phyloP scores from a whole-genome alignment of 176 grass and related monocot species.

The Paspalum vaginatum region DNA sequence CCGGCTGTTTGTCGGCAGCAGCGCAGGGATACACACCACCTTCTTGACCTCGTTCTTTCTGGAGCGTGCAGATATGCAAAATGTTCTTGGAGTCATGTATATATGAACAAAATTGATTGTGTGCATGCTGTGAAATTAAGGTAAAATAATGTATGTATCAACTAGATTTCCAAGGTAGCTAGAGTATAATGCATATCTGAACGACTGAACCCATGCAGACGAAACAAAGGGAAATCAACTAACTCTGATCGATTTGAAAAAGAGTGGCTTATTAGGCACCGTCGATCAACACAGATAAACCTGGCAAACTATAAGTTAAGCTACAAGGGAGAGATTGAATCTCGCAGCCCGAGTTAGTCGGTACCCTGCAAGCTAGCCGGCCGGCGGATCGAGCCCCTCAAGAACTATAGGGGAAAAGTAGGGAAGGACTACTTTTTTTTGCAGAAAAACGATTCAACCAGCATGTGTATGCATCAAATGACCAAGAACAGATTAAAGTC shows the following conservation, averaged over 20 bases:
- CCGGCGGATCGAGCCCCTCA: neutral
- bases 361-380: neutral
- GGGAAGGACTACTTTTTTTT: neutral
- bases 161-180: neutral
- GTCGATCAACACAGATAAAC: neutral
- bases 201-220: neutral
- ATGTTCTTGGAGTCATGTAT: neutral
- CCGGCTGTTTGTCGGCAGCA: slow-evolving; percentile 35
- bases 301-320: neutral
- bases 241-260: neutral
- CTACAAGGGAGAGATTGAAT: neutral
- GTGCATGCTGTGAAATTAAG: no score
- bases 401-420: no score
- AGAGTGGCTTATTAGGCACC: neutral
- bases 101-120: neutral
- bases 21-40: slow-evolving; percentile 73
- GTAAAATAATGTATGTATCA: no score
- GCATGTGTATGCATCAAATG: slow-evolving; percentile 45
- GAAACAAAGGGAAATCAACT: neutral
- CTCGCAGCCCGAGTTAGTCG: neutral
- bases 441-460: no score
- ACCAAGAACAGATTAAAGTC: neutral
- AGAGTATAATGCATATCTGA: neutral
- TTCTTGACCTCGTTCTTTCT: slow-evolving; percentile 73
- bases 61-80: neutral